A percentile compares a stretch with the other conserved stretches of the same genome.
Evolutionary conservation across 23 red algal species (phyloP).

Genomic region (Gracilaria domingensis): DNA sequence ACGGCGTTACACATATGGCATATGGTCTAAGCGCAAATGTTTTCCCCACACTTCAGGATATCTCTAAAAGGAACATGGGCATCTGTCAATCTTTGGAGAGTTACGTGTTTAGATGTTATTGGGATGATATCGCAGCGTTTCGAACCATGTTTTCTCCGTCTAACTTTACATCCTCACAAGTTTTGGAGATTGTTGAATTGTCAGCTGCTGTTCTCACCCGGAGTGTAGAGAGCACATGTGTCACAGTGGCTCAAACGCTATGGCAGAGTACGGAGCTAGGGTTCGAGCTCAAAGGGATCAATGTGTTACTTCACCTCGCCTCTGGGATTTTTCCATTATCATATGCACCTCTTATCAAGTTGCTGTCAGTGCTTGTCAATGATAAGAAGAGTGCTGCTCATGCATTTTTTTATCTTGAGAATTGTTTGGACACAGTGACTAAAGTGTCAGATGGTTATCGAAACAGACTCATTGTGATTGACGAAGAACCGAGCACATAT

Average conservation of each 20-base stretch:
- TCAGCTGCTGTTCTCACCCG: slow-evolving; percentile 14
- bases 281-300: neutral
- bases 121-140: slow-evolving; percentile 61
- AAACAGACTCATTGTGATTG: slow-evolving; percentile 30
- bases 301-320: slow-evolving; percentile 34
- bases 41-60: slow-evolving; percentile 33
- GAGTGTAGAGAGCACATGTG: slow-evolving; percentile 6
- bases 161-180: slow-evolving; percentile 31
- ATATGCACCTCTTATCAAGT: slow-evolving; percentile 44
- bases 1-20: slow-evolving; percentile 31
- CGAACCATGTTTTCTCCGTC: slow-evolving; percentile 51
- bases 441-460: slow-evolving; percentile 45
- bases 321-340: slow-evolving; percentile 50
- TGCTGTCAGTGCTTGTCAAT: slow-evolving; percentile 35
- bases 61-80: neutral
- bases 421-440: slow-evolving; percentile 33
- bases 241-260: slow-evolving; percentile 12
- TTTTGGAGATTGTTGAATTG: slow-evolving; percentile 39
- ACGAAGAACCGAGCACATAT: slow-evolving; percentile 43
- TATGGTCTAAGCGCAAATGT: slow-evolving; percentile 32
- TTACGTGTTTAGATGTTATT: slow-evolving; percentile 38
- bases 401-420: slow-evolving; percentile 31
- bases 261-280: slow-evolving; percentile 28
- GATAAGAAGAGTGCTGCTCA: slow-evolving; percentile 42
- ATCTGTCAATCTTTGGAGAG: slow-evolving; percentile 32